Base-by-base conservation (phyloP, 768 basidiomycete genomes). In the Mycena crocata region DNA sequence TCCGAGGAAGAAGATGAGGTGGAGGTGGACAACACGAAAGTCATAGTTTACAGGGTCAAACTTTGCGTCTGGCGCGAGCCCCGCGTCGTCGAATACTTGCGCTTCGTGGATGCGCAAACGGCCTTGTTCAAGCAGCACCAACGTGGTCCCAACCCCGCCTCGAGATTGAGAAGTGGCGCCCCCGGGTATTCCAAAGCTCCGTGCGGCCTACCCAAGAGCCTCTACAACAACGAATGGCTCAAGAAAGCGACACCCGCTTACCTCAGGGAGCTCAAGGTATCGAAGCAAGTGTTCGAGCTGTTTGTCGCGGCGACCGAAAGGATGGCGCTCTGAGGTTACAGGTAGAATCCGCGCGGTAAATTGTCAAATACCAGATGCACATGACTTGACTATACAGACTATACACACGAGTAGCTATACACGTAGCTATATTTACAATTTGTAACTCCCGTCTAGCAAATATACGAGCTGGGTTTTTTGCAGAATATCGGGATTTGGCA, bases 11-110 rank as follows among this genome's bases (percentile, higher is more conserved):
- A 64, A 60, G 59, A 54, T 31, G 52, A 57, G 50, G 19, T 64
- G 28, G 48, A 64, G 45, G 62, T 60, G 54, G 52, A 64, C 14
- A 48, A 56, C 39, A 10, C 31, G 6, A 60, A 50, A 49, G 37
- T 64, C 26, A 8, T n/a, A 2, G 21, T 60, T 30, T 68, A 42
- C 48, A 42, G 26, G 46, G 62, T 68, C 57, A 68, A 61, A 34
- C 17, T 68, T 44, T 68, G 62, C 42, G 15, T 64, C 57, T 68
- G 67, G 67, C 62, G 63, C 28, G 67, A 64, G 67, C 67, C 62
- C 24, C 24, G 48, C 28, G 57, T 68, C 37, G 63, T 60, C 52
- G 48, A 69, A 14, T 69, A 61, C 35, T 35, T 69, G 37, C 55
- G 63, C 32, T 51, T 64, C 44, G 56, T 69, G 45, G 68, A 69